Evolutionary conservation across 345 rosid species (phyloP).

Genomic region (Ricinus communis): DNA sequence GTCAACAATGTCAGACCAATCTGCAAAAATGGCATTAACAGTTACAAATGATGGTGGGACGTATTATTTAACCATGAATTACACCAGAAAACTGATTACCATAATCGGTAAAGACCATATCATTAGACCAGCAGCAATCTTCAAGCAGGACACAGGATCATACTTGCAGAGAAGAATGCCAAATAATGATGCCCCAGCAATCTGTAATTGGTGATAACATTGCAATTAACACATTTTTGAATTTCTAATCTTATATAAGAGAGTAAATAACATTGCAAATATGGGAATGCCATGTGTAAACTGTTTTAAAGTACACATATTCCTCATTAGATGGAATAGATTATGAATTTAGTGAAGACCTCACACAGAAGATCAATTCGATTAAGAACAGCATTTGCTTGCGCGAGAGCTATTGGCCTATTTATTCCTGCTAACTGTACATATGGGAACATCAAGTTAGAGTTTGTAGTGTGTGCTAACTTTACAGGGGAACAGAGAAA

Average conservation of each 20-base stretch:
- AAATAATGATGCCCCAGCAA: conserved; percentile 80
- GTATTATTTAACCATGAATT: background rate
- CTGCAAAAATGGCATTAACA: conserved; percentile 35
- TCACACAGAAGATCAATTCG: conserved; percentile 89
- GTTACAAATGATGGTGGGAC: conserved; percentile 16
- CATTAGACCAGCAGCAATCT: conserved; percentile 72
- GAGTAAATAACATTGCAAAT: background rate
- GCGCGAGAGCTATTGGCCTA: conserved; percentile 85
- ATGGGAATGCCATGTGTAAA: background rate
- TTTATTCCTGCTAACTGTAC: conserved; percentile 84
- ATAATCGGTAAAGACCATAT: conserved; percentile 67
- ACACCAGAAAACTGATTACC: conserved; percentile 45
- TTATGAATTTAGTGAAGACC: conserved; percentile 40
- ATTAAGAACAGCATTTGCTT: conserved; percentile 90
- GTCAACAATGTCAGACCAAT: conserved; percentile 71
- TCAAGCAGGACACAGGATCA: conserved; percentile 82
- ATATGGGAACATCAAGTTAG: conserved; percentile 16
- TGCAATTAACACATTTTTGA: background rate
- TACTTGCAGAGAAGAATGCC: conserved; percentile 80
- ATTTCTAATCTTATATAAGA: background rate
- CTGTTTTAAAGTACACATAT: background rate
- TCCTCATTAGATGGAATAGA: background rate
- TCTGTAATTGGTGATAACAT: conserved; percentile 39
- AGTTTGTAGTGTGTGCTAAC: background rate
- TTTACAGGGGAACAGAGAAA: conserved; percentile 13